These are phyloP conservation scores for Barnettozyma sp. DNA, from an alignment of 805 yeast genomes.

Conservation along the genomic window DNA sequence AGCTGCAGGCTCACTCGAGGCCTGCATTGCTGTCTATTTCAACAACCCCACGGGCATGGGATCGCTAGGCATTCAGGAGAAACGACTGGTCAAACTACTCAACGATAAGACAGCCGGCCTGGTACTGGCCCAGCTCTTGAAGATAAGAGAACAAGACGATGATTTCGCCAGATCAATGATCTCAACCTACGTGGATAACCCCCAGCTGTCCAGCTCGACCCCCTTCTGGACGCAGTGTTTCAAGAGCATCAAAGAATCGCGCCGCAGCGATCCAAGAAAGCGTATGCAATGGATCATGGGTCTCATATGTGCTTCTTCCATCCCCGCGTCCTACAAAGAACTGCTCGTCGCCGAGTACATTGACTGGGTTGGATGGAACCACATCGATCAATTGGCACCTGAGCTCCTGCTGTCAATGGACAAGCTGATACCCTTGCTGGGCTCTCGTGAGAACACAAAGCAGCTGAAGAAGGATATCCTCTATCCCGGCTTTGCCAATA, in stretches of 20 bases:
- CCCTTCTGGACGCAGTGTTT: conserved; percentile 54
- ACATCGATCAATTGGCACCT: neutral
- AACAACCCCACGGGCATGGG: neutral
- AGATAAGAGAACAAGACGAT: neutral
- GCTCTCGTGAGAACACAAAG: conserved; percentile 11
- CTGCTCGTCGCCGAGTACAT: conserved; percentile 1
- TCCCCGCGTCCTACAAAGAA: conserved; percentile 3
- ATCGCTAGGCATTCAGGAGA: neutral
- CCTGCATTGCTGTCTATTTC: conserved; percentile 18
- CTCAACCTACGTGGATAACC: neutral
- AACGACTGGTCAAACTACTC: conserved; percentile 3
- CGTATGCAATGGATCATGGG: conserved; percentile 1
- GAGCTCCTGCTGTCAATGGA: conserved; percentile 3
- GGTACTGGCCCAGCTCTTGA: neutral
- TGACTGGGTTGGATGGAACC: conserved; percentile 2
- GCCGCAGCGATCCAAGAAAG: conserved; percentile 33
- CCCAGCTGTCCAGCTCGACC: conserved; percentile 31
- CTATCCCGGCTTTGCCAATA: conserved; percentile 26
- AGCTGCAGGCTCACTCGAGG: conserved; percentile 10
- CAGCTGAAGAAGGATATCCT: conserved; percentile 27
- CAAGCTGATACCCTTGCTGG: neutral
- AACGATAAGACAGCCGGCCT: conserved; percentile 4
- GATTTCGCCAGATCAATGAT: neutral
- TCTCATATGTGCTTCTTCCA: conserved; percentile 1
- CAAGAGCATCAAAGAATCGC: conserved; percentile 42